Evolutionary conservation across 495 filamentous ascomycete genomes (phyloP).

Genomic region (Neurospora sp.): DNA sequence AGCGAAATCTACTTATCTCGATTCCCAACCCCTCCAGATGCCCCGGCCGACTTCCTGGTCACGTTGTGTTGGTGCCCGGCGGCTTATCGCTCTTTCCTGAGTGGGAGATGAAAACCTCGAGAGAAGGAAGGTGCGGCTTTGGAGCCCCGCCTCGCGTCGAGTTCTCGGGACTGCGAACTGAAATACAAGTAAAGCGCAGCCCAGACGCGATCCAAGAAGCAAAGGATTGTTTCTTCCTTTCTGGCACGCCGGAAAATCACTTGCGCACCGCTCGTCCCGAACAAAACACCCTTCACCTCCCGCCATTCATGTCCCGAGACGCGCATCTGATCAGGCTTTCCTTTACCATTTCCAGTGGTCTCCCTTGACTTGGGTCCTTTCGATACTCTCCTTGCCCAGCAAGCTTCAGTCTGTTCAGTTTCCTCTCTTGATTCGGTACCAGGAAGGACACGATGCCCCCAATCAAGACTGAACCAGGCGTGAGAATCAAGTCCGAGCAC

Average conservation of each 20-base stretch:
- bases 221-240: background rate
- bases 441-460: background rate
- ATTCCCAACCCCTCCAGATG: background rate
- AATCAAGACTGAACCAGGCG: background rate
- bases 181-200: background rate
- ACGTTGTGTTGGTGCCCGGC: too few relatives aligned
- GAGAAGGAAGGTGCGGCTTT: background rate
- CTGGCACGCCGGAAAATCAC: background rate
- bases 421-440: background rate
- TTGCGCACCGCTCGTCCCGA: background rate
- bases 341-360: too few relatives aligned
- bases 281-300: background rate
- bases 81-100: background rate
- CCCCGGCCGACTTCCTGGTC: too few relatives aligned
- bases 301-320: background rate
- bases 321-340: background rate
- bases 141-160: background rate
- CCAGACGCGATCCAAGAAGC: background rate
- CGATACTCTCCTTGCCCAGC: too few relatives aligned
- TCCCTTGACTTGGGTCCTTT: too few relatives aligned
- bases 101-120: background rate
- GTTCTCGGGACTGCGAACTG: background rate
- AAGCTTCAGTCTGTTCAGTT: background rate
- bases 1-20: background rate
- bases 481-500: background rate